Evolutionary conservation across 495 filamentous ascomycete genomes (phyloP).

Genomic region (Thermochaetoides thermophila): DNA sequence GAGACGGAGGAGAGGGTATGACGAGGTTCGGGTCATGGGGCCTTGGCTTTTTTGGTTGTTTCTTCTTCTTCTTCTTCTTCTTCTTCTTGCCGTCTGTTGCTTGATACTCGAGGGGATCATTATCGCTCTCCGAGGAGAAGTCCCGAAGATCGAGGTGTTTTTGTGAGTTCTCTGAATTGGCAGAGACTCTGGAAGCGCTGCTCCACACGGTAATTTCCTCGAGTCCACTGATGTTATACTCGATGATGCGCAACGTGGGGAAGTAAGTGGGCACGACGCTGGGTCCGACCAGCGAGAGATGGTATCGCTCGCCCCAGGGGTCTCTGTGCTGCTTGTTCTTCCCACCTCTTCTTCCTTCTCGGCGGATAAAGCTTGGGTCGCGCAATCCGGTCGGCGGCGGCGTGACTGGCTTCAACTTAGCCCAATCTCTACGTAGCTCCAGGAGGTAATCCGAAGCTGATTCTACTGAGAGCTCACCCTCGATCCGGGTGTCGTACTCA

Average conservation of each 20-base stretch:
- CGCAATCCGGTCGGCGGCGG: no score
- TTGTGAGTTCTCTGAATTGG: no score
- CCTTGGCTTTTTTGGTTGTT: conserved; percentile 37
- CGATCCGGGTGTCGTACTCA: conserved; percentile 27
- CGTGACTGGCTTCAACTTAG: conserved; percentile 57
- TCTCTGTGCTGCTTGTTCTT: conserved; percentile 27
- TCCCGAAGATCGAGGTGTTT: conserved; percentile 14
- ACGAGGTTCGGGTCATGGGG: conserved; percentile 46
- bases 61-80: conserved; percentile 18
- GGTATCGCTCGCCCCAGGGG: conserved; percentile 67
- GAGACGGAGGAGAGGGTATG: conserved; percentile 58
- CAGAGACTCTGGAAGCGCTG: no score
- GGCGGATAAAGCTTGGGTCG: no score
- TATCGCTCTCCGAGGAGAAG: no score
- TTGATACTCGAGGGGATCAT: no score
- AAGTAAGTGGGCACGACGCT: conserved; percentile 91
- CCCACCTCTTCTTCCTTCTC: neutral
- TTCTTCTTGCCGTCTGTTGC: no score
- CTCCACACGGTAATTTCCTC: conserved; percentile 37
- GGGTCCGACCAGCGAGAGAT: conserved; percentile 60
- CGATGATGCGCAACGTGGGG: conserved; percentile 68
- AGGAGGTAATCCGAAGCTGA: conserved; percentile 65
- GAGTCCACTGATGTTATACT: conserved; percentile 85
- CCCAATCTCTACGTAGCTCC: conserved; percentile 65
- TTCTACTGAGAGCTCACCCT: conserved; percentile 43